Conservation (phyloP, 257 asterid species). For the Echites panduratus region DNA sequence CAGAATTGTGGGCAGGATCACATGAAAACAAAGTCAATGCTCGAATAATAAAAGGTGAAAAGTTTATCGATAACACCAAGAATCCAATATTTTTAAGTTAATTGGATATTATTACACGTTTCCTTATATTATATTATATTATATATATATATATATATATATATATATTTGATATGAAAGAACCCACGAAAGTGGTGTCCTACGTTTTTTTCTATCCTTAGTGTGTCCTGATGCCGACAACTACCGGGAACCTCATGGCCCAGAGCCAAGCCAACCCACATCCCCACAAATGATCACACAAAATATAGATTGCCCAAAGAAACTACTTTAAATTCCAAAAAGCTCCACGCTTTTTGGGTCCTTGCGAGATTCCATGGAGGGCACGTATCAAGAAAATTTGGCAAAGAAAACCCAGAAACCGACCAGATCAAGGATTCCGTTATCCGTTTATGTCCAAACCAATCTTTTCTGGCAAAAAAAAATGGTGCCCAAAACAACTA, state of each 20-base stretch:
- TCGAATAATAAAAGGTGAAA: constrained; percentile 11
- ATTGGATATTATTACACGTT: not conserved
- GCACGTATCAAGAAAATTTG: not conserved
- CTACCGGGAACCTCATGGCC: no score
- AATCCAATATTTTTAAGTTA: not conserved
- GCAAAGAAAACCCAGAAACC: not conserved
- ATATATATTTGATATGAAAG: no score
- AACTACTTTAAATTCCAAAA: not conserved
- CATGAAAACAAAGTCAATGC: constrained; percentile 11
- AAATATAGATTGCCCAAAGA: no score
- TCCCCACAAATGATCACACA: no score
- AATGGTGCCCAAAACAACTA: not conserved
- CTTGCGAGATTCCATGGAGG: not conserved
- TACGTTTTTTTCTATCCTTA: no score
- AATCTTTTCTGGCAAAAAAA: not conserved
- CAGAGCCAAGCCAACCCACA: no score
- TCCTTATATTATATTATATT: no score
- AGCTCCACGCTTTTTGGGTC: not conserved
- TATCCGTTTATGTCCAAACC: not conserved
- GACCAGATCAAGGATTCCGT: not conserved
- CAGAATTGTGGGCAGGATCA: not conserved
- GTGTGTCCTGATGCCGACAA: no score
- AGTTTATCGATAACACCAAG: not conserved
- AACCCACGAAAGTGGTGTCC: no score
- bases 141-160: no score